Evolutionary conservation across 495 filamentous ascomycete species (phyloP).

Genomic region (Apiosordaria backusii): DNA sequence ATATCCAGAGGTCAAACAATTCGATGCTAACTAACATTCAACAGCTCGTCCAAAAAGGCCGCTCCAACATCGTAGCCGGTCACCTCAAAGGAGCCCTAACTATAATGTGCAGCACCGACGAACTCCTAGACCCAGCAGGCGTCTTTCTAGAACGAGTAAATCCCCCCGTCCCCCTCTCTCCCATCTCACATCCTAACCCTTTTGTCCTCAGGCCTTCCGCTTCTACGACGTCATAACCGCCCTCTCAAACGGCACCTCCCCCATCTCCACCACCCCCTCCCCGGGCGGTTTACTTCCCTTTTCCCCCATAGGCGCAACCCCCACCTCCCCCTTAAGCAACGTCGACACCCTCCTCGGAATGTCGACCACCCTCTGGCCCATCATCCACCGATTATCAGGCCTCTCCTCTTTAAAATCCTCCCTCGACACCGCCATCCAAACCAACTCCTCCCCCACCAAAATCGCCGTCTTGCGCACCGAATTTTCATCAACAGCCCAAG

Average conservation of each 20-base stretch:
- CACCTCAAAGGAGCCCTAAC: slow-evolving; percentile 59
- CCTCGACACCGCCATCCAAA: slow-evolving; percentile 42
- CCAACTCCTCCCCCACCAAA: slow-evolving; percentile 40
- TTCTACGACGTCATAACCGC: slow-evolving; percentile 65
- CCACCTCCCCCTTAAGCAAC: slow-evolving; percentile 43
- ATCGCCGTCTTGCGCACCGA: slow-evolving; percentile 52
- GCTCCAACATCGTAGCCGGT: slow-evolving; percentile 54
- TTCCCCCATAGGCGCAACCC: slow-evolving; percentile 44
- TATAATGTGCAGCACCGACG: slow-evolving; percentile 50
- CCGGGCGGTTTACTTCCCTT: slow-evolving; percentile 42
- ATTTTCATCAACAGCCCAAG: slow-evolving; percentile 51
- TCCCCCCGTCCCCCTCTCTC: background rate
- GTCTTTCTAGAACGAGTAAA: slow-evolving; percentile 57
- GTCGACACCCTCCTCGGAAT: slow-evolving; percentile 62
- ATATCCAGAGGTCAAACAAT: background rate
- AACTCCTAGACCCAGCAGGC: slow-evolving; percentile 48
- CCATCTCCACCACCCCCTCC: slow-evolving; percentile 50
- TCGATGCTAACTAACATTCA: background rate
- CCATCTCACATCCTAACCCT: slow-evolving; percentile 33
- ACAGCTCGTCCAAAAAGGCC: slow-evolving; percentile 58
- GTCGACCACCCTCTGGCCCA: slow-evolving; percentile 59
- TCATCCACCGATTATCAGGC: slow-evolving; percentile 58
- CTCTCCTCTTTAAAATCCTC: slow-evolving; percentile 51
- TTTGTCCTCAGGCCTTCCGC: no score
- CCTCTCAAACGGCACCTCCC: slow-evolving; percentile 57